Conservation (phyloP, 305 asterid genomes). For the Fraxinus xanthoxyloides region DNA sequence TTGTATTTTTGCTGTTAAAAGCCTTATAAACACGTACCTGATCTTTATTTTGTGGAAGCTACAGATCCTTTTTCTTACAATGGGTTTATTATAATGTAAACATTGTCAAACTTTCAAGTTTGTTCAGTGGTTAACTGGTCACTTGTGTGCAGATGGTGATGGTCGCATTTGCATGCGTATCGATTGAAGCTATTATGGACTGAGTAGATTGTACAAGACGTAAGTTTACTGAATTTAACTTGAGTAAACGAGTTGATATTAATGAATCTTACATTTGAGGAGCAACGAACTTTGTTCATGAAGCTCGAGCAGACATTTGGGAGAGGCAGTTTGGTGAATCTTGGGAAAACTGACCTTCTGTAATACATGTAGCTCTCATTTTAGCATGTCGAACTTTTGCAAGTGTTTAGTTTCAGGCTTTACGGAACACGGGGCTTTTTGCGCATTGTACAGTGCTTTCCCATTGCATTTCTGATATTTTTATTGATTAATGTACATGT, state of each 20-base stretch:
- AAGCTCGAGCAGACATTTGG: constrained; percentile 71
- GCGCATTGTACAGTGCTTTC: constrained; percentile 10
- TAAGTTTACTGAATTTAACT: neutral
- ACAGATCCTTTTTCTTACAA: neutral
- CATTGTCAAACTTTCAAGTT: neutral
- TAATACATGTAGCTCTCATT: constrained; percentile 22
- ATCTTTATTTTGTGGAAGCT: neutral
- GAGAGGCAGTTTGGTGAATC: constrained; percentile 70
- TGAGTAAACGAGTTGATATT: constrained; percentile 36
- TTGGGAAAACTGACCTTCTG: constrained; percentile 25
- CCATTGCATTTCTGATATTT: neutral
- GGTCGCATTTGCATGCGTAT: constrained; percentile 90
- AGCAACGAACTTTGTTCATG: constrained; percentile 54
- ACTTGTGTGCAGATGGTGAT: constrained; percentile 76
- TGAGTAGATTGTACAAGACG: constrained; percentile 42
- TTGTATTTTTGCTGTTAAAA: neutral
- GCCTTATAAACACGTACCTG: neutral
- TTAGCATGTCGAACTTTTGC: neutral
- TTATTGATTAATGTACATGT: neutral
- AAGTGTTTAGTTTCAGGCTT: neutral
- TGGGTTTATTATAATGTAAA: neutral
- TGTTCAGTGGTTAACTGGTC: neutral
- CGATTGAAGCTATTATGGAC: constrained; percentile 82
- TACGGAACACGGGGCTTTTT: neutral
- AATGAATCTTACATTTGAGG: constrained; percentile 77